A percentile compares a stretch with the other conserved stretches of the same genome.
Conservation (phyloP, 495 filamentous ascomycete species). For the Aspergillus sclerotioniger region DNA sequence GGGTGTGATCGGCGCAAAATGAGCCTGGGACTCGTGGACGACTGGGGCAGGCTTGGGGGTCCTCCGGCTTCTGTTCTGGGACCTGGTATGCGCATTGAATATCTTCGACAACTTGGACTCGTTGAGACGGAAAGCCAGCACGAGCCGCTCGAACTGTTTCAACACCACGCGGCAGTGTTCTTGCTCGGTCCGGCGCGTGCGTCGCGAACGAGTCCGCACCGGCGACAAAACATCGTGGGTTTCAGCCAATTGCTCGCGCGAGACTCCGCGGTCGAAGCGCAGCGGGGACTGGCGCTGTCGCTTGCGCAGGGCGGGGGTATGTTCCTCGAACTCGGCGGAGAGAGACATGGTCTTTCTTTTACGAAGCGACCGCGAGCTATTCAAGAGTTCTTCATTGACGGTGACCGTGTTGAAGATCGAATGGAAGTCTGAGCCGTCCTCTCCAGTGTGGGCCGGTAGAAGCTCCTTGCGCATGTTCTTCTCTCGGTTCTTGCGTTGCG, state of each 20-base stretch:
- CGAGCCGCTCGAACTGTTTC: slow-evolving; percentile 43
- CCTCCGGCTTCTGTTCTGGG: slow-evolving; percentile 36
- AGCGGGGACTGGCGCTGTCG: slow-evolving; percentile 39
- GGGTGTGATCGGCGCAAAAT: slow-evolving; percentile 46
- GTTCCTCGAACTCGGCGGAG: slow-evolving; percentile 53
- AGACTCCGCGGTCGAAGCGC: slow-evolving; percentile 23
- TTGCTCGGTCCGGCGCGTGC: slow-evolving; percentile 34
- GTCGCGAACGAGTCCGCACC: slow-evolving; percentile 37
- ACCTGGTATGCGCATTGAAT: slow-evolving; percentile 38
- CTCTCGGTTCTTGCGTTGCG: slow-evolving; percentile 41
- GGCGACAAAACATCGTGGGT: slow-evolving; percentile 25
- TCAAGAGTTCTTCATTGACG: slow-evolving; percentile 76
- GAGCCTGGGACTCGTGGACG: slow-evolving; percentile 37
- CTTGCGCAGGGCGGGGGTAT: slow-evolving; percentile 45
- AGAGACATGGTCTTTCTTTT: slow-evolving; percentile 76
- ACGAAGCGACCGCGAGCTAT: slow-evolving; percentile 79
- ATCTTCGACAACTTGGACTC: slow-evolving; percentile 59
- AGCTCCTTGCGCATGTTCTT: slow-evolving; percentile 68
- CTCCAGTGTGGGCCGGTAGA: slow-evolving; percentile 67
- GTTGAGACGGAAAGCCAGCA: slow-evolving; percentile 61
- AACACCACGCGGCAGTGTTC: slow-evolving; percentile 37
- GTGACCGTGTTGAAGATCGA: slow-evolving; percentile 78
- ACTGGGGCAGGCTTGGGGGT: slow-evolving; percentile 35
- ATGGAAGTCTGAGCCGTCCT: slow-evolving; percentile 73
- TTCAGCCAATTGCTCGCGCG: slow-evolving; percentile 21